A percentile compares a stretch with the other conserved stretches of the same genome.
Evolutionary conservation across 306 rosid genomes (phyloP).

Genomic region (Betula pendula): DNA sequence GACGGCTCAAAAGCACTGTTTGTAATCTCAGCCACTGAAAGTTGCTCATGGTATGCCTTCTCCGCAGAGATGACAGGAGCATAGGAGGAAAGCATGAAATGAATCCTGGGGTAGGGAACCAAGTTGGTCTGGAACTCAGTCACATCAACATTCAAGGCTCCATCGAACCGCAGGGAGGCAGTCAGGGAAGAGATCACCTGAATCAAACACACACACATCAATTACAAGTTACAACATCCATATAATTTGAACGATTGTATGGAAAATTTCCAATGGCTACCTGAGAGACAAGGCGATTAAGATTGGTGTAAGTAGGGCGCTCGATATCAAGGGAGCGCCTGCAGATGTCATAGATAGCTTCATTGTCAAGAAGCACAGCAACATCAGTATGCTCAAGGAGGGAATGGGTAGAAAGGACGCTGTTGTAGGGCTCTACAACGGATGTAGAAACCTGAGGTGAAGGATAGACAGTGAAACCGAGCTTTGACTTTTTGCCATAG

Average conservation of each 20-base stretch:
- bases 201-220: not conserved
- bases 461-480: constrained; percentile 83
- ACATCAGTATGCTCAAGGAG: constrained; percentile 91
- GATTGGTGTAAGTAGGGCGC: constrained; percentile 88
- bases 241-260: not conserved
- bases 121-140: constrained; percentile 85
- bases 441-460: constrained; percentile 91
- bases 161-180: constrained; percentile 87
- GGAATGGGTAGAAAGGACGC: constrained; percentile 88
- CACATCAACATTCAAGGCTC: constrained; percentile 82
- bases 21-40: constrained; percentile 84
- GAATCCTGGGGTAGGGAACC: constrained; percentile 92
- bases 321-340: constrained; percentile 79
- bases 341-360: constrained; percentile 88
- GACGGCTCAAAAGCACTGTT: constrained; percentile 82
- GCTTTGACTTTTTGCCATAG: constrained; percentile 76
- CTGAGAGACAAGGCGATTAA: constrained; percentile 85
- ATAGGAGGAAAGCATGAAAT: constrained; percentile 85
- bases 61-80: constrained; percentile 90
- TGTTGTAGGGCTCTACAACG: constrained; percentile 87
- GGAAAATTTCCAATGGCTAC: constrained; percentile 18
- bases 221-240: not conserved
- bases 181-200: constrained; percentile 87
- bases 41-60: constrained; percentile 88
- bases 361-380: constrained; percentile 73